Base-by-base conservation (phyloP, 2,329 filamentous ascomycete species). In the Neonectria neomacrospora region DNA sequence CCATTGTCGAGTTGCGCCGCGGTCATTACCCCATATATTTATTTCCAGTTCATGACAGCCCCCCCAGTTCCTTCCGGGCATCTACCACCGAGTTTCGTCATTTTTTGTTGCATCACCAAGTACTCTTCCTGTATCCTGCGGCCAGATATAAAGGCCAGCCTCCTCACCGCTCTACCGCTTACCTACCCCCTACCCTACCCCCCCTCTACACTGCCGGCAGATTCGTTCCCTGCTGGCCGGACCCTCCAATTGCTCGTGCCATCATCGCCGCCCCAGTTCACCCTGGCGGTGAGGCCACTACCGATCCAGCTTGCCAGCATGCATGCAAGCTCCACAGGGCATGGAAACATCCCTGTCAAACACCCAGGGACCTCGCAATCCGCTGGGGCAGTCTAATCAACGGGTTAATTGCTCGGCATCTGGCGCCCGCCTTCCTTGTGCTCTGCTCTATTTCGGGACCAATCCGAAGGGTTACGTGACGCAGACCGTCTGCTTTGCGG, bases 231-330 rank as follows among this genome's bases (percentile, higher is more conserved):
- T 26, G 23, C 23, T 39, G n/a, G 41, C 23, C 41, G 26, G 30
- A 50, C 51, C 47, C 48, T 47, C 50, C 60, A 42, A 42, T 63
- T 52, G 50, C 54, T 42, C 37, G 41, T 54, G 54, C 26, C 30
- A 58, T 63, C 60, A 34, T 45, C 37, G 54, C 30, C 26, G 60
- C 48, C 54, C 54, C 54, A 50, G 34, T 58, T 52, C 53, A 44
- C 60, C 54, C 60, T 63, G 54, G 60, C 60, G 60, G 60, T 63
- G 60, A 63, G 52, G 50, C 60, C 59, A 61, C 59, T 50, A 53
- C 60, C 60, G 54, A 63, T 63, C 60, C 50, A 54, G 60, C 54
- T 20, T 53, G 34, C 34, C 16, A 37, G 42, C 47, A 50, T 63
- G 50, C 54, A 61, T 55, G 22, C 42, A 18, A 54, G 54, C 60